A percentile compares a stretch with the other conserved stretches of the same genome.
These are phyloP conservation scores for Cucumis variabilis DNA, from an alignment of 331 rosid species.

Conservation along the genomic window DNA sequence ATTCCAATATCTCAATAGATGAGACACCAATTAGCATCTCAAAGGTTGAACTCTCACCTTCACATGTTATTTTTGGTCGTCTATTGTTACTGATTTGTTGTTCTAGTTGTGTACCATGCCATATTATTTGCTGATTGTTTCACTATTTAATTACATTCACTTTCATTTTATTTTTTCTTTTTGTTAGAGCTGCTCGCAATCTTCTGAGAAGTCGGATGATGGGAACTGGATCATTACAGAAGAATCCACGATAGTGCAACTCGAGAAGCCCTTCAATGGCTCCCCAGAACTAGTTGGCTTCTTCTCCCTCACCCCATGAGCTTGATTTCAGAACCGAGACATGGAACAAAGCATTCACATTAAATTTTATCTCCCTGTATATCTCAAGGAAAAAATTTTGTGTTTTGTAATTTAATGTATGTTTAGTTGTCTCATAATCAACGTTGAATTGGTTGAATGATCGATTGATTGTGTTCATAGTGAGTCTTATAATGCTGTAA, in stretches of 20 bases:
- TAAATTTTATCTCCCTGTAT: slow-evolving; percentile 4
- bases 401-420: not conserved
- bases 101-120: not conserved
- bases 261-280: slow-evolving; percentile 48
- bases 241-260: slow-evolving; percentile 71
- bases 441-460: not conserved
- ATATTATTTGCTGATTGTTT: not conserved
- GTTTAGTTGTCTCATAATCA: not conserved
- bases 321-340: not conserved
- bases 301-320: not conserved
- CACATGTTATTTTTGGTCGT: not conserved
- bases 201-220: slow-evolving; percentile 37
- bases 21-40: not conserved
- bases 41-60: not conserved
- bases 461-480: not conserved
- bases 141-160: slow-evolving; percentile 6
- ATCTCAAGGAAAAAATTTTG: slow-evolving; percentile 1
- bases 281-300: slow-evolving; percentile 12
- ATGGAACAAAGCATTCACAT: not conserved
- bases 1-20: not conserved
- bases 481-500: not conserved
- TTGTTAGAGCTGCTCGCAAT: slow-evolving; percentile 49
- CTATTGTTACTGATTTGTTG: not conserved
- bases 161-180: slow-evolving; percentile 36
- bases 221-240: slow-evolving; percentile 69